A percentile compares a stretch with the other conserved stretches of the same genome.
phyloP scores from a whole-genome alignment of 1,284 basidiomycete genomes.

The Ganoderma lingzhi region DNA sequence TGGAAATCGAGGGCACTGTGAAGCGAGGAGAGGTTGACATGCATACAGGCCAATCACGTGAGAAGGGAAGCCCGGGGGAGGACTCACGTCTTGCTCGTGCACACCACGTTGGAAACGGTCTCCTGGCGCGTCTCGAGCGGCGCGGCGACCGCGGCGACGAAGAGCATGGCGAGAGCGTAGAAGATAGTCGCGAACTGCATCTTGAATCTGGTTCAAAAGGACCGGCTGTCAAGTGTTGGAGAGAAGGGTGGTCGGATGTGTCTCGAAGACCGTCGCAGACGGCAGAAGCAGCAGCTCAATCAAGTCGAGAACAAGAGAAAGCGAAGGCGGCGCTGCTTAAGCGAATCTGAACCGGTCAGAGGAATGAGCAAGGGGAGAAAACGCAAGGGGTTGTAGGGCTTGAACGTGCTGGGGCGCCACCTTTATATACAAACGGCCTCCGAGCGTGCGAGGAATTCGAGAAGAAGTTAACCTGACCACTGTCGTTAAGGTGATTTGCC shows the following conservation, averaged over 20 bases:
- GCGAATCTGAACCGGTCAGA: slow-evolving; percentile 34
- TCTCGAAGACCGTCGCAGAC: slow-evolving; percentile 35
- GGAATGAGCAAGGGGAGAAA: slow-evolving; percentile 21
- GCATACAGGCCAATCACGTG: not conserved
- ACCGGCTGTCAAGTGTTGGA: not conserved
- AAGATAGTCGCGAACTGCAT: slow-evolving; percentile 33
- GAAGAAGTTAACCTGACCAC: slow-evolving; percentile 19
- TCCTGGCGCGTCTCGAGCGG: slow-evolving; percentile 37
- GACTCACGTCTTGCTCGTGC: slow-evolving; percentile 30
- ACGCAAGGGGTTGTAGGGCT: slow-evolving; percentile 10
- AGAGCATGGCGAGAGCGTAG: slow-evolving; percentile 30
- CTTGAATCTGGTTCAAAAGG: slow-evolving; percentile 11
- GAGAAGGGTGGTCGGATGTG: slow-evolving; percentile 15
- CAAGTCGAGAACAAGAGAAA: slow-evolving; percentile 21
- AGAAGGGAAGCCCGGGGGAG: not conserved
- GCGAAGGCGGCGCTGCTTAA: slow-evolving; percentile 26
- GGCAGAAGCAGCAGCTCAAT: slow-evolving; percentile 31
- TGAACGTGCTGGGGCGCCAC: not conserved
- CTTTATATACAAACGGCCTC: slow-evolving; percentile 11
- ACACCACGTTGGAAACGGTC: slow-evolving; percentile 38
- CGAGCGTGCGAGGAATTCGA: slow-evolving; percentile 15
- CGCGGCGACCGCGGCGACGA: slow-evolving; percentile 35
- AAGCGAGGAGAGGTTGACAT: not conserved
- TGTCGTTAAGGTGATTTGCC: slow-evolving; percentile 25
- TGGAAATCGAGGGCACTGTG: slow-evolving; percentile 42